Evolutionary conservation across 306 rosid genomes (phyloP).

Genomic region (Cicer arietinum): DNA sequence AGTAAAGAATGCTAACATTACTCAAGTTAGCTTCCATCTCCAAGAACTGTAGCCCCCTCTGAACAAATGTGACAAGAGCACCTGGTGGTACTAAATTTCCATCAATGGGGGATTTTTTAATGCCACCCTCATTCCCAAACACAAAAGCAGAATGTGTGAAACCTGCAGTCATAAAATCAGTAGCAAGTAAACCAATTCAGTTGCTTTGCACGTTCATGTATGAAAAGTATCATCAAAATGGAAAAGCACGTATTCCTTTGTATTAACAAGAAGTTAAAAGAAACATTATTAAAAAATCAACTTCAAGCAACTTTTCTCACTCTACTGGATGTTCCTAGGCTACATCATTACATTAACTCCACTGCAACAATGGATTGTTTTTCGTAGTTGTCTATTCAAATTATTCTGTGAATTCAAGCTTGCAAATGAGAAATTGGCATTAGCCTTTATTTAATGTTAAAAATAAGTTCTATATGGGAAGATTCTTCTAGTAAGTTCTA

Average conservation of each 20-base stretch:
- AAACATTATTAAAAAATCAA: not conserved
- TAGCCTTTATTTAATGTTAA: not conserved
- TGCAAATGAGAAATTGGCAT: not conserved
- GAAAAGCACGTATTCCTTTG: not conserved
- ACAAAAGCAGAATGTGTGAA: constrained; percentile 95
- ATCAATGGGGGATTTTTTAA: constrained; percentile 82
- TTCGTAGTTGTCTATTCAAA: constrained; percentile 22
- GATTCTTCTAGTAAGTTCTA: constrained; percentile 2
- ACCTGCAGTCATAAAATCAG: constrained; percentile 56
- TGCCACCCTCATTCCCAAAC: constrained; percentile 91
- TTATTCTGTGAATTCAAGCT: constrained; percentile 1
- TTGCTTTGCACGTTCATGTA: constrained; percentile 14
- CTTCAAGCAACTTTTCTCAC: not conserved
- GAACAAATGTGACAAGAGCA: constrained; percentile 85
- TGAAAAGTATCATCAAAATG: constrained; percentile 33
- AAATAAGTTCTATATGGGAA: not conserved
- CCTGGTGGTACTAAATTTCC: constrained; percentile 90
- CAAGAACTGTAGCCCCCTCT: constrained; percentile 93
- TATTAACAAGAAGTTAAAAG: too few relatives aligned
- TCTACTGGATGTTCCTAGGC: constrained; percentile 18
- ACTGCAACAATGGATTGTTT: not conserved
- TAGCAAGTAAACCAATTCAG: constrained; percentile 36
- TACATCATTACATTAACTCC: not conserved
- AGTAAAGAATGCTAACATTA: constrained; percentile 71
- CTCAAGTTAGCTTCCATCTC: constrained; percentile 99